Evolutionary conservation across 257 asterid species (phyloP), one percentile per base, ranked within the genome.

Genomic region (Capsicum pubescens): DNA sequence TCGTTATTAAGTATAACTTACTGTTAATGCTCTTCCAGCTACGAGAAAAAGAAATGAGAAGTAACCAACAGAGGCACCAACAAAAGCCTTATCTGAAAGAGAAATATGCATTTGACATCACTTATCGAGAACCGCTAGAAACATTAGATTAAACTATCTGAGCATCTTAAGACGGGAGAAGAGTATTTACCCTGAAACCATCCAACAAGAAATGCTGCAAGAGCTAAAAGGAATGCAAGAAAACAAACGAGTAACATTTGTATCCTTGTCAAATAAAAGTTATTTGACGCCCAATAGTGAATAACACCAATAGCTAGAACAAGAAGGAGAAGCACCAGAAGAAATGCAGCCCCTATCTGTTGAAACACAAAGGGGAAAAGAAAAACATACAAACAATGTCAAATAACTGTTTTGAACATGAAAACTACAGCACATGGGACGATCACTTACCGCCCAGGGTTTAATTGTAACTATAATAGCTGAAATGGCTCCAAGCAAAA

Each of bases 41-140:
- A 97, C 88, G 71, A 97, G 97, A 90, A 97, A 97, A 80, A 97
- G 98, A 87, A 95, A 97, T 85, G 99, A 88, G 90, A 97, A 97
- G 93, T 97, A 97, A 87, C 99, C 99, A 86, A 97, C 99, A 63
- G 99, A 95, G 8, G 97, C 99, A n/a, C 99, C 99, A 61, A 92
- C 99, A 63, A 95, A 97, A 87, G 99, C 96, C 85, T 86, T 94
- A 82, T 86, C 99, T 97, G 95, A 72, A 86, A 81, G 54, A 74
- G 70, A 83, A 84, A 68, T 26, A 63, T 80, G 46, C 59, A 78
- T 39, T 72, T 46, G 69, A 83, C 83, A 87, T 77, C 81, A 84
- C 39, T 58, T 70, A 83, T 44, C 58, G 80, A 36, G 67, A 17
- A 64, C 64, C 48, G 54, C 46, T 1, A 14, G 8, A 77, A 54